These are phyloP conservation scores for Butyriboletus loyo DNA, from an alignment of 768 basidiomycete genomes.

Conservation along the genomic window DNA sequence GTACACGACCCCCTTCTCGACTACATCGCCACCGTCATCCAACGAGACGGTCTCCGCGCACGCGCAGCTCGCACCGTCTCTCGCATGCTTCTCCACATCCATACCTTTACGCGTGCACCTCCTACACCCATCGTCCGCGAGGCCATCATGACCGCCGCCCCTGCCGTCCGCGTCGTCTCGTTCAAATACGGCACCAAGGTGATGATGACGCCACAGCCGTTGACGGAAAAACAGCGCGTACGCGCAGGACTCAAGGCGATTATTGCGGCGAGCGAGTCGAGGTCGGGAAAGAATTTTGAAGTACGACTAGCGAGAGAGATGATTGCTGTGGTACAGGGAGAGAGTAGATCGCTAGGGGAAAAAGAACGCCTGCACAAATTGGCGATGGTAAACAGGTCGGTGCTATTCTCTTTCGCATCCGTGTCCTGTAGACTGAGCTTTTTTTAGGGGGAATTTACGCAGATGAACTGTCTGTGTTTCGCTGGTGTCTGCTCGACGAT, in stretches of 20 bases:
- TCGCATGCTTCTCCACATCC: constrained; percentile 66
- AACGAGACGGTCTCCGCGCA: constrained; percentile 62
- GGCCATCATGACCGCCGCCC: constrained; percentile 67
- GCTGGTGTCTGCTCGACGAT: not conserved
- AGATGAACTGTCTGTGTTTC: constrained; percentile 1
- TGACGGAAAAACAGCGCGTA: constrained; percentile 79
- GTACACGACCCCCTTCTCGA: constrained; percentile 70
- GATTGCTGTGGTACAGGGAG: constrained; percentile 63
- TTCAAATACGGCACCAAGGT: constrained; percentile 64
- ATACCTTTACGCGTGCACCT: constrained; percentile 70
- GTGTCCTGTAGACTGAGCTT: constrained; percentile 1
- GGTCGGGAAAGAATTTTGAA: constrained; percentile 54
- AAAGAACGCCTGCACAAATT: constrained; percentile 62
- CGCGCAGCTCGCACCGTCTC: constrained; percentile 55
- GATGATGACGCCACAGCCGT: constrained; percentile 61
- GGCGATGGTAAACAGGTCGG: constrained; percentile 79
- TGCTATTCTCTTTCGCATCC: not conserved
- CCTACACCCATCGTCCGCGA: constrained; percentile 76
- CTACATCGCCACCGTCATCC: constrained; percentile 60
- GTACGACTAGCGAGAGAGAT: constrained; percentile 79
- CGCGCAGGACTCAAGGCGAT: constrained; percentile 72
- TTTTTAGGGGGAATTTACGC: constrained; percentile 24
- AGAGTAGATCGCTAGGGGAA: constrained; percentile 54
- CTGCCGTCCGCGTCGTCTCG: constrained; percentile 61
- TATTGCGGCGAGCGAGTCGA: constrained; percentile 54